Evolutionary conservation across 345 rosid species (phyloP), one percentile per base, ranked within the genome.

Genomic region (Brassica cretica): DNA sequence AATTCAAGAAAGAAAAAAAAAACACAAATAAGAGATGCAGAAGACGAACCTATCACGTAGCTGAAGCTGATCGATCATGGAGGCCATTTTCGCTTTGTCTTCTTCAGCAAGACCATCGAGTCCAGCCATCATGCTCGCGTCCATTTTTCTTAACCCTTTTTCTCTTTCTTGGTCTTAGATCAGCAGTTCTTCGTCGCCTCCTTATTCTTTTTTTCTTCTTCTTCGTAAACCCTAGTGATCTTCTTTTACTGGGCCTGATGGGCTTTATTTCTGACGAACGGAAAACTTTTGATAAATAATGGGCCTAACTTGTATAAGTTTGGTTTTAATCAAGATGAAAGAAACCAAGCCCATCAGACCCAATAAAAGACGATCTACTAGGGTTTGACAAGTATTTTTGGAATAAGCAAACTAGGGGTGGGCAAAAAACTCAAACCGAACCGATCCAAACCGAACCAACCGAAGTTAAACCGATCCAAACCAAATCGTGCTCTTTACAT

Each of bases 1-100:
- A 37, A 6, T 35, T 7, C 39, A 39, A 39, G 46, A 39, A 39
- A 39, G 24, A 21, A 21, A 21, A 21, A 21, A 73, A 27, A 63
- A 59, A 4, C 2, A n/a, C 1, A 55, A 0, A 9, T 44, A 55
- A 49, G 12, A 51, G 66, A 76, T 66, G 46, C 4, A 39, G 72
- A 29, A 65, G 37, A 35, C 6, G 1, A 77, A 93, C 98, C 95
- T 93, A 78, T 91, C 95, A 30, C 95, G 97, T 24, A 93, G 72
- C 81, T 93, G 98, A 68, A 93, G 98, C 72, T 90, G 90, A 49
- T 93, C 98, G 77, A 93, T 93, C 93, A 90, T 91, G 74, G 91
- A 30, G 18, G 88, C 68, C 98, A 93, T 93, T 65, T 86, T 84
- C 18, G 68, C 71, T 86, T 90, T 81, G 79, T 93, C 98, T 77